A percentile compares a stretch with the other conserved stretches of the same genome.
Evolutionary conservation across 208 protist species (phyloP).

Genomic region (Giardia duodenalis): DNA sequence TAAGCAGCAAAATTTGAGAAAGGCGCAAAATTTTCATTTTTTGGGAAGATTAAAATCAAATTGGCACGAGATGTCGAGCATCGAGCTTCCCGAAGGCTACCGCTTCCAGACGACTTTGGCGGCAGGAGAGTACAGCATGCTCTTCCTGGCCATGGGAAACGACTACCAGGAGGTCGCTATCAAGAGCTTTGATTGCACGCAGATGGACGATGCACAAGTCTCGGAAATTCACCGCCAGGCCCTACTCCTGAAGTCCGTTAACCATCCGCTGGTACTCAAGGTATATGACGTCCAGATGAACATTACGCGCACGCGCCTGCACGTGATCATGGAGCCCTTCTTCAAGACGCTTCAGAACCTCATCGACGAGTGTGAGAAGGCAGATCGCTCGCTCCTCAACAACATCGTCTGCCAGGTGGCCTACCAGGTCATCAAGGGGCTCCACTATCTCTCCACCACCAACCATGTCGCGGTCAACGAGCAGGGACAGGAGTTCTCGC

Average conservation of each 20-base stretch:
- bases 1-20: no score
- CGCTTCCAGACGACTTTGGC: not conserved
- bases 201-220: not conserved
- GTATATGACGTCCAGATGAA: not conserved
- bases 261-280: not conserved
- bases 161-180: not conserved
- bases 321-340: not conserved
- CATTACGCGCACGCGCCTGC: not conserved
- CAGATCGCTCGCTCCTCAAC: not conserved
- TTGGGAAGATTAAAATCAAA: no score
- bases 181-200: not conserved
- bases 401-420: not conserved
- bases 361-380: not conserved
- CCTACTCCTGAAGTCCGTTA: not conserved
- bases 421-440: not conserved
- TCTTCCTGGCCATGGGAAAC: not conserved
- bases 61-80: no score
- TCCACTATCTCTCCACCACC: not conserved
- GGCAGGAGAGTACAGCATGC: not conserved
- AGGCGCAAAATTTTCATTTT: no score
- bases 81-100: not conserved
- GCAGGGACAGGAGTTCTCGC: not conserved
- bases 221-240: not conserved
- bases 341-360: not conserved
- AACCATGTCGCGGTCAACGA: not conserved